phyloP scores from a whole-genome alignment of 1,284 basidiomycete species.

The Heterobasidion occidentale region DNA sequence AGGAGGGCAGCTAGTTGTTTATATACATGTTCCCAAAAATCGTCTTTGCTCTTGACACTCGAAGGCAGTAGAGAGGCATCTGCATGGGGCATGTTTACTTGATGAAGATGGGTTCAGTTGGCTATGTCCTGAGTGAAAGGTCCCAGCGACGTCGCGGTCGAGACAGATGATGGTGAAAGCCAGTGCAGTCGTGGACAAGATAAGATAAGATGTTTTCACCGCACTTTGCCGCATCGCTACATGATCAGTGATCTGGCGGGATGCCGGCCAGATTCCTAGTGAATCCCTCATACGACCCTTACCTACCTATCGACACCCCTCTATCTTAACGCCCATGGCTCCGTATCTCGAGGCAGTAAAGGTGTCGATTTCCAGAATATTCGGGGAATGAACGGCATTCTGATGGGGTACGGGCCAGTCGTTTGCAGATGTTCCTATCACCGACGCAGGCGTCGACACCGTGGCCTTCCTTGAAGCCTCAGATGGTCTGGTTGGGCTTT shows the following conservation, averaged over 20 bases:
- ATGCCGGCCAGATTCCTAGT: neutral
- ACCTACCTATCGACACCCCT: neutral
- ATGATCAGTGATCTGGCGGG: neutral
- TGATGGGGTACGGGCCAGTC: conserved; percentile 41
- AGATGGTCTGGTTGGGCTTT: conserved; percentile 85
- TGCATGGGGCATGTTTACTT: conserved; percentile 68
- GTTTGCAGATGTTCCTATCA: conserved; percentile 85
- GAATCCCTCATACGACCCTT: neutral
- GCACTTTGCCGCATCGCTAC: neutral
- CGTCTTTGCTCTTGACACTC: conserved; percentile 55
- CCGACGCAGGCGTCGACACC: conserved; percentile 86
- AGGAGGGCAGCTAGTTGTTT: conserved; percentile 56
- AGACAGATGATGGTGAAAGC: no score
- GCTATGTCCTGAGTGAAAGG: no score
- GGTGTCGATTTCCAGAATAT: conserved; percentile 30
- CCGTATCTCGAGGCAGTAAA: conserved; percentile 84
- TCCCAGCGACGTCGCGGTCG: no score
- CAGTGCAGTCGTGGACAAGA: neutral
- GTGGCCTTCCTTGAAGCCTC: conserved; percentile 84
- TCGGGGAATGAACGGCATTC: neutral
- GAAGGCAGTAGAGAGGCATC: conserved; percentile 69
- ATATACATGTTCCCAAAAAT: conserved; percentile 75
- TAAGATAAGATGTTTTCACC: conserved; percentile 5
- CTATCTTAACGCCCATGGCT: conserved; percentile 49
- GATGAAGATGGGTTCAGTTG: no score